Conservation (phyloP, 371 early-diverging fungal species). For the Mucor velutinosus region DNA sequence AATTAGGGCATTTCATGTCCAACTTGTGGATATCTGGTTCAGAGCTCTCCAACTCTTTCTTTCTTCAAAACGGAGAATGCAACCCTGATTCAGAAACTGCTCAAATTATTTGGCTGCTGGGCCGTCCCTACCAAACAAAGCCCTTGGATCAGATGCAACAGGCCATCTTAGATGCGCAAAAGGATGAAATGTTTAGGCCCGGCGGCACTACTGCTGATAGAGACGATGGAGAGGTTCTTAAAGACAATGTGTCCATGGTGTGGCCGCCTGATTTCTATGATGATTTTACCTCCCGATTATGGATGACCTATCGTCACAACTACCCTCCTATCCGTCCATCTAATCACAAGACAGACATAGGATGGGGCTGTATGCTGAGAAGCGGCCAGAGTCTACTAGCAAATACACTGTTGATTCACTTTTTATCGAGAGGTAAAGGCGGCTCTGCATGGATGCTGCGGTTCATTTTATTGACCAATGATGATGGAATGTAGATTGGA, state of each 20-base stretch:
- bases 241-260: background rate
- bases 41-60: constrained; percentile 31
- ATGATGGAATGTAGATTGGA: constrained; percentile 40
- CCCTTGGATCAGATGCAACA: constrained; percentile 31
- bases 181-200: constrained; percentile 33
- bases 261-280: constrained; percentile 62
- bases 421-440: constrained; percentile 65
- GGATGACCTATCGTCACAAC: constrained; percentile 93
- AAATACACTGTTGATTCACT: constrained; percentile 76
- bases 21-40: constrained; percentile 46
- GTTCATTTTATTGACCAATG: background rate
- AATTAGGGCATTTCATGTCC: constrained; percentile 54
- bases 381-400: constrained; percentile 93
- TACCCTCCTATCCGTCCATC: constrained; percentile 85
- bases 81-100: constrained; percentile 5
- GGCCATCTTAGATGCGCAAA: constrained; percentile 42
- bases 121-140: constrained; percentile 30
- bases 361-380: constrained; percentile 98
- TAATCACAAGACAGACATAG: constrained; percentile 82
- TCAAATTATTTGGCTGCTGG: constrained; percentile 39
- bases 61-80: constrained; percentile 13
- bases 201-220: background rate
- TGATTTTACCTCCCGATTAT: constrained; percentile 78
- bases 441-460: background rate
- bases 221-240: background rate